Evolutionary conservation across 2,329 filamentous ascomycete species (phyloP), one percentile per base, ranked within the genome.

Genomic region (Calonectria hawksworthii): DNA sequence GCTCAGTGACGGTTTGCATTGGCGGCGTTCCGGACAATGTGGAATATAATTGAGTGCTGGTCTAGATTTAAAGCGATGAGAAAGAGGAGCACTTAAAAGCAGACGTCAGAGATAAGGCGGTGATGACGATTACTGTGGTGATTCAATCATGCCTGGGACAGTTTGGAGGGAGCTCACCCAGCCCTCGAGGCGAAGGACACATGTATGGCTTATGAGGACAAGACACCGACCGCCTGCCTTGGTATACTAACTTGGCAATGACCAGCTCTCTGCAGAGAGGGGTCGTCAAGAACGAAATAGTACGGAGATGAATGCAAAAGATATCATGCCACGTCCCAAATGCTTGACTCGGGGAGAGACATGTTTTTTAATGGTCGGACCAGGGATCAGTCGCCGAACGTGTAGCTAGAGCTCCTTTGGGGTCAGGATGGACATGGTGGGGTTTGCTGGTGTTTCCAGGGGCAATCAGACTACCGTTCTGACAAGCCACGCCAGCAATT

Each of bases 1-100:
- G 79, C 79, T 82, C 79, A 81, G 80, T 83, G 82, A 82, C 77
- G 81, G 83, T 80, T 85, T 86, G 84, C 84, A 86, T 86, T 82
- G 83, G 82, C 82, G 84, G 84, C 84, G 84, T 86, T 86, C 84
- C 84, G 84, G 84, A 83, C 79, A 82, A 80, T 83, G 80, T 83
- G 81, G 83, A 83, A 82, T 84, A 82, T 84, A 84, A 83, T 83
- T 80, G 79, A 82, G 77, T 82, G 80, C 80, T 83, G 83, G 80
- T 83, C 82, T 83, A 84, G 78, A 83, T 81, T 82, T 80, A 80
- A 76, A 83, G 81, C 80, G 81, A 78, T 76, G 82, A 82, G 74
- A 80, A 79, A 80, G 81, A 81, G 76, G 73, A 82, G 75, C 80
- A 79, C 77, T 80, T 77, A 76, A 81, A 75, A 79, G 75, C 75